Evolutionary conservation across 2,329 filamentous ascomycete genomes (phyloP).

Genomic region (Talaromyces pinophilus): DNA sequence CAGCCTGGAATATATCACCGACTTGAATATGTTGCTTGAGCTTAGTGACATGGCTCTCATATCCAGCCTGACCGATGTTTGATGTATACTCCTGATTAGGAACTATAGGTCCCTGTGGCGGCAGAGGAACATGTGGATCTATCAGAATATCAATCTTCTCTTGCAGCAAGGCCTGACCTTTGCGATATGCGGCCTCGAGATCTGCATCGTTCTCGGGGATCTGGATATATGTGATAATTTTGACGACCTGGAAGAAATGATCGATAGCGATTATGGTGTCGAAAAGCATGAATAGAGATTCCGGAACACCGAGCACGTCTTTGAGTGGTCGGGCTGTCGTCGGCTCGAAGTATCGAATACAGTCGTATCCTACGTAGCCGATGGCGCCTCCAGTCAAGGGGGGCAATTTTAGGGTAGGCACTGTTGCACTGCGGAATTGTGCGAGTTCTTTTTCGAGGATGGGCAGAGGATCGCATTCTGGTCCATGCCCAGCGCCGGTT

Average conservation of each 20-base stretch:
- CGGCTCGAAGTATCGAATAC: constrained; percentile 95
- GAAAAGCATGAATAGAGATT: constrained; percentile 96
- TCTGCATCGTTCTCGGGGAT: constrained; percentile 61
- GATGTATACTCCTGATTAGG: constrained; percentile 79
- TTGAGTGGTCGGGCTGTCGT: constrained; percentile 88
- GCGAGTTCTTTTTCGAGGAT: constrained; percentile 78
- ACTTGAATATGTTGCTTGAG: constrained; percentile 88
- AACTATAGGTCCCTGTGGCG: constrained; percentile 71
- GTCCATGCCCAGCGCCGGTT: constrained; percentile 84
- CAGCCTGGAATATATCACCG: constrained; percentile 96
- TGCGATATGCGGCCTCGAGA: constrained; percentile 69
- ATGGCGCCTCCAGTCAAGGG: constrained; percentile 89
- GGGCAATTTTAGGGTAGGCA: constrained; percentile 80
- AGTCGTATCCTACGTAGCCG: constrained; percentile 97
- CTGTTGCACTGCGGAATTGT: constrained; percentile 74
- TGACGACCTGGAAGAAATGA: constrained; percentile 88
- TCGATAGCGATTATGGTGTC: constrained; percentile 94
- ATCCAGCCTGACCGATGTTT: constrained; percentile 85
- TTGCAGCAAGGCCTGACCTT: constrained; percentile 65
- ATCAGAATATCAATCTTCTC: constrained; percentile 71
- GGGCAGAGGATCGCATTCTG: constrained; percentile 79
- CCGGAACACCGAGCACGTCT: constrained; percentile 84
- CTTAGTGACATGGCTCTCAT: constrained; percentile 81
- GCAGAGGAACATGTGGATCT: constrained; percentile 73
- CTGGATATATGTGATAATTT: constrained; percentile 87